phyloP scores from a whole-genome alignment of 331 rosid species.

The Spiraea crenata region DNA sequence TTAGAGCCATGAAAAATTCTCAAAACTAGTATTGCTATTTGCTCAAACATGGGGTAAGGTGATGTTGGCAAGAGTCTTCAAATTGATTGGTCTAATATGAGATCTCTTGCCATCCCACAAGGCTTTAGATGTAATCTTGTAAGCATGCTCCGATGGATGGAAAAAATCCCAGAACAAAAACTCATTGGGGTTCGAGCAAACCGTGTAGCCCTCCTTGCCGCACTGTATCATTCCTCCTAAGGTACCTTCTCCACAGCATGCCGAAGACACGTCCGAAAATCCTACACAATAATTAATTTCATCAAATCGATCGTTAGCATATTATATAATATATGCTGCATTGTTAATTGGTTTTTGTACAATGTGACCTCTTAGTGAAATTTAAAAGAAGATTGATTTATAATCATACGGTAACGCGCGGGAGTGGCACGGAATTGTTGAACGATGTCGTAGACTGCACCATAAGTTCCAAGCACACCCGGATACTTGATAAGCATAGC shows the following conservation, averaged over 20 bases:
- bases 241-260: slow-evolving; percentile 40
- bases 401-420: slow-evolving; percentile 21
- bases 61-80: slow-evolving; percentile 28
- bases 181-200: slow-evolving; percentile 23
- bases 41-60: neutral
- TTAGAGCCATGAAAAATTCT: neutral
- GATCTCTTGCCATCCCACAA: slow-evolving; percentile 26
- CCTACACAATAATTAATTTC: slow-evolving; percentile 6
- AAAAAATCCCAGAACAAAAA: slow-evolving; percentile 42
- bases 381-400: too few species aligned
- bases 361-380: too few species aligned
- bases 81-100: slow-evolving; percentile 32
- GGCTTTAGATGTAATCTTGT: slow-evolving; percentile 32
- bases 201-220: slow-evolving; percentile 32
- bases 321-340: neutral
- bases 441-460: slow-evolving; percentile 30
- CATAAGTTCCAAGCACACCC: slow-evolving; percentile 24
- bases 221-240: slow-evolving; percentile 39
- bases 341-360: too few species aligned
- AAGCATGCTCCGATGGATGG: slow-evolving; percentile 41
- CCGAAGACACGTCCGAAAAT: slow-evolving; percentile 24
- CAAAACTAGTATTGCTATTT: neutral
- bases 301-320: neutral
- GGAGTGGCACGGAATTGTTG: slow-evolving; percentile 27
- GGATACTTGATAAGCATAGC: slow-evolving; percentile 19